Evolutionary conservation across 139 green algal species (phyloP), one percentile per base, ranked within the genome.

Genomic region (Chlorella ohadii): DNA sequence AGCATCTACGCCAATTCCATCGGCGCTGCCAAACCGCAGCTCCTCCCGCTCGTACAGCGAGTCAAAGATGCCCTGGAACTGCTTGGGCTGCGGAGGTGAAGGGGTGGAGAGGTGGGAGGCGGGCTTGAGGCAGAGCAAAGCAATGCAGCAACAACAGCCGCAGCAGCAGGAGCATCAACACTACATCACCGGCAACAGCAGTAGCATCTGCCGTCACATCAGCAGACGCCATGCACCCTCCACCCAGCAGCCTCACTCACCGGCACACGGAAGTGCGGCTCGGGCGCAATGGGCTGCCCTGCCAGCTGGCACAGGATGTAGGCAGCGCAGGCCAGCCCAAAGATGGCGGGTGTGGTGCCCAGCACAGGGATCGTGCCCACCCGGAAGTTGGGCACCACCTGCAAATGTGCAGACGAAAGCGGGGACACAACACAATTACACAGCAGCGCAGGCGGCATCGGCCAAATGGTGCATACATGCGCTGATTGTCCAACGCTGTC

Each of bases 291-390:
- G 0, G 90, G 86, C 65, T 82, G 55, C 4, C 87, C 88, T 51
- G 96, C 95, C 80, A 99, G 86, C n/a, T 90, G 36, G 84, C 92
- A 98, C 55, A 98, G 81, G 16, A 99, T 91, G 85, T 93, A 88
- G 16, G 83, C 83, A 9, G 97, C 97, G 19, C 95, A 93, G 17
- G 95, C 96, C 91, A 97, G 92, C 31, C 97, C 97, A 88, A 99
- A 99, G 11, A 97, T 83, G 1, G 97, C 95, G 23, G 97, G 97
- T 15, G 94, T 94, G 41, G 96, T 96, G 34, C 97, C 97, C 39
- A 99, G 86, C 41, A 99, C 97, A 1, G 97, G 97, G 76, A 99
- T 98, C 55, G 96, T 98, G 33, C 97, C 86, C 36, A 99, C 92
- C 13, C 97, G 88, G 90, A 99, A 99, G 89, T 96, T 96, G 44